These are phyloP conservation scores for Strobilomyces echinocephalus DNA, from an alignment of 768 basidiomycete species.

Conservation along the genomic window DNA sequence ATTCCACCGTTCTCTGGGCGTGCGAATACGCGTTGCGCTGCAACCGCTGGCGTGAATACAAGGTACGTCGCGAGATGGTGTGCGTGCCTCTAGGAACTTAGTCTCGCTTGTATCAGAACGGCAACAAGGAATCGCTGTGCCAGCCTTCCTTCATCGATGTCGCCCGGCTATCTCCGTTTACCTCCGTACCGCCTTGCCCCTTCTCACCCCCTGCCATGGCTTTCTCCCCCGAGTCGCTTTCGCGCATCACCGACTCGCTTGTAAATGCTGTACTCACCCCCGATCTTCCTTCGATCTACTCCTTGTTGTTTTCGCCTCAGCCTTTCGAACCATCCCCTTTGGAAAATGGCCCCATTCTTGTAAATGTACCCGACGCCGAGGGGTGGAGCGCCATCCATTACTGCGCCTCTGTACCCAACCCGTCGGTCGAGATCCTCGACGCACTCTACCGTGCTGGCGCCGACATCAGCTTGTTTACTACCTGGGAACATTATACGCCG, in stretches of 20 bases:
- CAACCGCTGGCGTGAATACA: conserved; percentile 54
- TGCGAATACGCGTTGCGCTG: conserved; percentile 64
- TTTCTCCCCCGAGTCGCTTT: conserved; percentile 40
- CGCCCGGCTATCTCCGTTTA: conserved; percentile 25
- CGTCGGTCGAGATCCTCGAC: conserved; percentile 61
- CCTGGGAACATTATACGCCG: conserved; percentile 57
- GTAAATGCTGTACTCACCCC: conserved; percentile 48
- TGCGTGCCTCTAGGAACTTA: conserved; percentile 2
- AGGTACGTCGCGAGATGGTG: conserved; percentile 35
- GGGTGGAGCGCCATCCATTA: conserved; percentile 76
- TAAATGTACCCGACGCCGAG: conserved; percentile 61
- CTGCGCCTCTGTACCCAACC: conserved; percentile 51
- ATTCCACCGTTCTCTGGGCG: conserved; percentile 61
- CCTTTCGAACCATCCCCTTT: conserved; percentile 41
- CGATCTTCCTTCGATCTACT: conserved; percentile 48
- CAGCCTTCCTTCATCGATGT: conserved; percentile 20
- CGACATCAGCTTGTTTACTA: conserved; percentile 66
- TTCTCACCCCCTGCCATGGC: conserved; percentile 24
- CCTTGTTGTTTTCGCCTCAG: conserved; percentile 50
- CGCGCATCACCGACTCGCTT: conserved; percentile 46
- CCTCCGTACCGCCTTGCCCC: conserved; percentile 20
- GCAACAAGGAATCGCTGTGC: conserved; percentile 28
- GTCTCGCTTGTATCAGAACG: conserved; percentile 21
- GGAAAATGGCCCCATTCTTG: conserved; percentile 42
- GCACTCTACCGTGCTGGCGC: conserved; percentile 73